Conservation (phyloP, 2,329 filamentous ascomycete genomes). For the Dichotomopilus funicola region DNA sequence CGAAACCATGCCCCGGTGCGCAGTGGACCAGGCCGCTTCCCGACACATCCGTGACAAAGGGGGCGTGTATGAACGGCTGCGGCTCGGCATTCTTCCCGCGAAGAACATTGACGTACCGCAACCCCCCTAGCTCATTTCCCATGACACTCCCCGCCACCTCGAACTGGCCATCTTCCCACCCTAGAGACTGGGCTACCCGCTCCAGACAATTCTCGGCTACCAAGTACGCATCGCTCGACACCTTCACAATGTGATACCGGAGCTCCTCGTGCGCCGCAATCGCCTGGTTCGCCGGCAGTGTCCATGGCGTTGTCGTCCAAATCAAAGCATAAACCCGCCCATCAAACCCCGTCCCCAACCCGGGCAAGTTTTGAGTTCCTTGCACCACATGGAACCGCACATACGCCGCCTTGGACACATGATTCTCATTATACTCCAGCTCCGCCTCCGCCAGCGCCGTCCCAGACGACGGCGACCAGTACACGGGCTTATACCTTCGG, state of each 20-base stretch:
- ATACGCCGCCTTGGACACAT: constrained; percentile 67
- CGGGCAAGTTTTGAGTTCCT: constrained; percentile 11
- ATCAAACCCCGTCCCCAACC: constrained; percentile 31
- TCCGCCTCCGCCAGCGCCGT: constrained; percentile 81
- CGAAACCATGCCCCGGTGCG: constrained; percentile 91
- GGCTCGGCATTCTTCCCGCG: constrained; percentile 48
- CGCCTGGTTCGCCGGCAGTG: constrained; percentile 82
- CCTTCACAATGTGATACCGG: constrained; percentile 62
- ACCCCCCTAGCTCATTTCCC: constrained; percentile 59
- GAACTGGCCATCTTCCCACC: constrained; percentile 34
- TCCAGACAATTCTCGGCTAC: constrained; percentile 66
- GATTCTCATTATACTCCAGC: constrained; percentile 73
- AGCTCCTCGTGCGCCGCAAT: constrained; percentile 75
- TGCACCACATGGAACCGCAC: constrained; percentile 67
- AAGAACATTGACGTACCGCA: constrained; percentile 66
- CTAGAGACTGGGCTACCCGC: constrained; percentile 44
- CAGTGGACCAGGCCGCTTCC: constrained; percentile 93
- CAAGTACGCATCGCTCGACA: constrained; percentile 54
- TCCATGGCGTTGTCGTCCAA: constrained; percentile 99
- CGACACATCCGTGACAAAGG: constrained; percentile 85
- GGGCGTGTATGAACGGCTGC: constrained; percentile 72
- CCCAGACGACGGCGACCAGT: constrained; percentile 74
- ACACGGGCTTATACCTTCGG: constrained; percentile 72
- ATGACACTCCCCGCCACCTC: constrained; percentile 50
- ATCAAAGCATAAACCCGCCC: constrained; percentile 70